phyloP scores from a whole-genome alignment of 805 yeast genomes.

The Kluyveromyces starmeri region DNA sequence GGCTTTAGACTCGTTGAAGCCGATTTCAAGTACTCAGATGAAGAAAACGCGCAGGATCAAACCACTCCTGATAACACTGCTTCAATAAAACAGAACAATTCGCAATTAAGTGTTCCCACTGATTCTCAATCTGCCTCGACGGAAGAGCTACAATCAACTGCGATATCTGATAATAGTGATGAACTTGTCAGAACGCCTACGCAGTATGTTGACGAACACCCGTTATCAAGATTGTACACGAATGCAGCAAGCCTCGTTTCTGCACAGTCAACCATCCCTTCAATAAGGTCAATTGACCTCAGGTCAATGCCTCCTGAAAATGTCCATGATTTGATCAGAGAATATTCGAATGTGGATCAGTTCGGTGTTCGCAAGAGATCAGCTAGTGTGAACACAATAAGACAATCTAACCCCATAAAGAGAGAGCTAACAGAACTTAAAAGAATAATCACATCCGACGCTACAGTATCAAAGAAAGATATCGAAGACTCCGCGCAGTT shows the following conservation, averaged over 20 bases:
- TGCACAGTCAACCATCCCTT: constrained; percentile 2
- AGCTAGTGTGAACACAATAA: constrained; percentile 2
- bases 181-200: constrained; percentile 1
- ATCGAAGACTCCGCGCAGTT: constrained; percentile 24
- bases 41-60: constrained; percentile 13
- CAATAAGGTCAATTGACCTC: constrained; percentile 20
- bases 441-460: constrained; percentile 29
- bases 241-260: not conserved
- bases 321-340: constrained; percentile 39
- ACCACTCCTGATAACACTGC: constrained; percentile 11
- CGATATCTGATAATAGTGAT: not conserved
- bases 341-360: constrained; percentile 34
- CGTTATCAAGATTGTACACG: constrained; percentile 2
- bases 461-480: constrained; percentile 25
- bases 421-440: constrained; percentile 16
- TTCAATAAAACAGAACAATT: constrained; percentile 8
- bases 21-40: constrained; percentile 44
- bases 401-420: not conserved
- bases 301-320: constrained; percentile 35
- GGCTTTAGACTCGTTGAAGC: constrained; percentile 58
- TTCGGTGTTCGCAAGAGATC: constrained; percentile 23
- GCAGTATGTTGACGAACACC: constrained; percentile 1
- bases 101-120: not conserved
- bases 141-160: not conserved
- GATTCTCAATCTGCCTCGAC: not conserved